Evolutionary conservation across 2,329 filamentous ascomycete genomes (phyloP).

Genomic region (Albifimbria verrucaria): DNA sequence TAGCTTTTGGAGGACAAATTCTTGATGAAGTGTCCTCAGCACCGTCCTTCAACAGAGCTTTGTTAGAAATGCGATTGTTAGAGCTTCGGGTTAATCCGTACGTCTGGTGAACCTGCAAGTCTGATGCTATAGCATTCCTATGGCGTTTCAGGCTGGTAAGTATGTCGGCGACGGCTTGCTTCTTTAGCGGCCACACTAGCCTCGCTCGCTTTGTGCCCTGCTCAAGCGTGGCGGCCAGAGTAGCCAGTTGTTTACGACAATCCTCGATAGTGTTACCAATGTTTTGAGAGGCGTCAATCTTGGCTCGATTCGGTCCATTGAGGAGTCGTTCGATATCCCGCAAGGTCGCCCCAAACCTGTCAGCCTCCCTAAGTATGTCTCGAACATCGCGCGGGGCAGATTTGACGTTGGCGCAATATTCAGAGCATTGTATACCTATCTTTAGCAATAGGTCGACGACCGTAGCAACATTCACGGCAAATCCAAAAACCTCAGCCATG

Average conservation of each 20-base stretch:
- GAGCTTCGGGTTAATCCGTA: not conserved
- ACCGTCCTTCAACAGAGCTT: not conserved
- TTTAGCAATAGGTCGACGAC: conserved; percentile 11
- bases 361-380: conserved; percentile 6
- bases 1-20: conserved; percentile 12
- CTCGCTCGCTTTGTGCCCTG: conserved; percentile 4
- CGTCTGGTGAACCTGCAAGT: not conserved
- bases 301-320: conserved; percentile 4
- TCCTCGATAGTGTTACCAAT: conserved; percentile 4
- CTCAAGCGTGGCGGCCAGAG: conserved; percentile 6
- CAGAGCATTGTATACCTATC: conserved; percentile 8
- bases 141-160: not conserved
- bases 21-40: not conserved
- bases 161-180: conserved; percentile 1
- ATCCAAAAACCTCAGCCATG: conserved; percentile 9
- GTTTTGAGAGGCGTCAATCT: conserved; percentile 1
- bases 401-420: conserved; percentile 9
- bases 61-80: not conserved
- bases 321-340: conserved; percentile 6
- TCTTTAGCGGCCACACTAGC: conserved; percentile 9
- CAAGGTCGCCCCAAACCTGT: conserved; percentile 5
- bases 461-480: conserved; percentile 6
- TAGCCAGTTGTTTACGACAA: not conserved
- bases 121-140: not conserved
- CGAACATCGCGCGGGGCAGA: conserved; percentile 8